Percentiles rank a stretch among this genome's conserved stretches.
Conservation (phyloP, 1,284 basidiomycete species). For the Heterobasidion annosum region DNA sequence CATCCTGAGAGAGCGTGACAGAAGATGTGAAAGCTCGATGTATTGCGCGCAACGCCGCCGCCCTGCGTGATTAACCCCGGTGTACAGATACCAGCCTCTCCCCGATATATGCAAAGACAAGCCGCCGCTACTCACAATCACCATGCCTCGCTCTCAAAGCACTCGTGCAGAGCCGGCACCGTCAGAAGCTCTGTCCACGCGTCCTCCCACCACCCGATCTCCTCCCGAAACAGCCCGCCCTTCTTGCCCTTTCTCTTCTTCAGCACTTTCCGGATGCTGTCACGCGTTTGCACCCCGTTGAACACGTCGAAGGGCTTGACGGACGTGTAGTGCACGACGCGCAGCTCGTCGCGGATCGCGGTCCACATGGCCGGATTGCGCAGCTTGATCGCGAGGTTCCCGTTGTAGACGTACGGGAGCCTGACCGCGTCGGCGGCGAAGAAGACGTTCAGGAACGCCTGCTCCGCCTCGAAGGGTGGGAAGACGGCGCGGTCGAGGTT, state of each 20-base stretch:
- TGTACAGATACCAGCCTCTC: not conserved
- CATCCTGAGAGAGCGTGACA: too few species aligned
- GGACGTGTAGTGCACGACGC: slow-evolving; percentile 31
- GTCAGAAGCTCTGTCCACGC: slow-evolving; percentile 19
- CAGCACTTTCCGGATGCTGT: slow-evolving; percentile 16
- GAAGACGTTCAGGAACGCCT: slow-evolving; percentile 36
- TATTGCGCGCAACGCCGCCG: too few species aligned
- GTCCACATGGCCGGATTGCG: slow-evolving; percentile 25
- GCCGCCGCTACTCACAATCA: not conserved
- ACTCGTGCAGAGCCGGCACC: not conserved
- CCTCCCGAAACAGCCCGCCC: slow-evolving; percentile 20
- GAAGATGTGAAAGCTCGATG: too few species aligned
- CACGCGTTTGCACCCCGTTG: slow-evolving; percentile 11
- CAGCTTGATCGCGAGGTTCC: slow-evolving; percentile 33
- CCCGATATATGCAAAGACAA: not conserved
- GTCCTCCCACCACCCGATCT: slow-evolving; percentile 25
- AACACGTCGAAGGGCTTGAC: slow-evolving; percentile 27
- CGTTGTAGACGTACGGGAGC: slow-evolving; percentile 37
- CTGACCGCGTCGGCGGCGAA: slow-evolving; percentile 27
- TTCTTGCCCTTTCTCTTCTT: slow-evolving; percentile 11
- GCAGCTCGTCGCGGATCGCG: slow-evolving; percentile 21
- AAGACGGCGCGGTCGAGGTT: slow-evolving; percentile 22
- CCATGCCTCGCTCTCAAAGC: not conserved
- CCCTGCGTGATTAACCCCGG: not conserved
- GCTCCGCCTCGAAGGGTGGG: slow-evolving; percentile 27